phyloP scores from a whole-genome alignment of 2,329 filamentous ascomycete species.

The Diaporthe citriasiana region DNA sequence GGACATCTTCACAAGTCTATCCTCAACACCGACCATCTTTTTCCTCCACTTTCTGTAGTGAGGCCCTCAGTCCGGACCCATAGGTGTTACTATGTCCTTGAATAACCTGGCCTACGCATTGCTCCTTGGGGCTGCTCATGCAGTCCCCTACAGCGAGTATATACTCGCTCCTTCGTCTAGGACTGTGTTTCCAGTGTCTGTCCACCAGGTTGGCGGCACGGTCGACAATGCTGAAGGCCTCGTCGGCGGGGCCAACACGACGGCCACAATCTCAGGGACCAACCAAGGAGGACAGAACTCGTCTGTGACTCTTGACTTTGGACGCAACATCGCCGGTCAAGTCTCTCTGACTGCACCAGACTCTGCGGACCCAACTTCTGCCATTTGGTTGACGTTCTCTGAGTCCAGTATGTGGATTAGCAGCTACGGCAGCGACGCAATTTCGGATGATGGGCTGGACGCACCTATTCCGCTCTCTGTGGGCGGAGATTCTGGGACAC shows the following conservation, averaged over 20 bases:
- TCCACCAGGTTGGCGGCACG: conserved; percentile 43
- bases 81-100: conserved; percentile 16
- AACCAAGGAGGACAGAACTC: conserved; percentile 43
- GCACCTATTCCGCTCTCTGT: conserved; percentile 38
- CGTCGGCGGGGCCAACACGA: conserved; percentile 44
- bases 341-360: conserved; percentile 52
- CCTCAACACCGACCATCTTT: not conserved
- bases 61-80: not conserved
- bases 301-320: conserved; percentile 56
- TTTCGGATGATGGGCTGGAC: conserved; percentile 32
- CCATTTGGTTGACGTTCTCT: conserved; percentile 56
- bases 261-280: conserved; percentile 30
- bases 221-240: conserved; percentile 43
- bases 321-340: conserved; percentile 55
- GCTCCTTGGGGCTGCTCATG: conserved; percentile 9
- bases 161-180: conserved; percentile 44
- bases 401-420: conserved; percentile 63
- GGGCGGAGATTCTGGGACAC: conserved; percentile 29
- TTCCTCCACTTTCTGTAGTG: not conserved
- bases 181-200: conserved; percentile 40
- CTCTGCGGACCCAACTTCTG: conserved; percentile 47
- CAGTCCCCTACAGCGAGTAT: conserved; percentile 43
- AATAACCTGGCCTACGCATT: not conserved
- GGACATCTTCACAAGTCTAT: not conserved
- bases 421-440: conserved; percentile 58